Evolutionary conservation across 768 basidiomycete genomes (phyloP).

Genomic region (Lenzites betulinus): DNA sequence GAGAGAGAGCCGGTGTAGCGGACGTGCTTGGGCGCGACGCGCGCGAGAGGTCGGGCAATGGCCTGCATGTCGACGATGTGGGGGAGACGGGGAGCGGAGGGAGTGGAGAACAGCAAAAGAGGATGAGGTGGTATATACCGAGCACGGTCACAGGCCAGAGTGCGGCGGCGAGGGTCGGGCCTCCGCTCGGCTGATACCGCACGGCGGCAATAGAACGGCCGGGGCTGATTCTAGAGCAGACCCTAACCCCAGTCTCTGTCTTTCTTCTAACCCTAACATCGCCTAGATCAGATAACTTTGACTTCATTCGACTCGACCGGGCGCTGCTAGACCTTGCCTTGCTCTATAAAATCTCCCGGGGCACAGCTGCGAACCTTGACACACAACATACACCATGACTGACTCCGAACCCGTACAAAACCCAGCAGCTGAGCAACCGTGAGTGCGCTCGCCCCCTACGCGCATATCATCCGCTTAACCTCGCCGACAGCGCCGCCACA

Average conservation of each 20-base stretch:
- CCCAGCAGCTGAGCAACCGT: constrained; percentile 21
- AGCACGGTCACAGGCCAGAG: constrained; percentile 1
- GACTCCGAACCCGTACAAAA: constrained; percentile 23
- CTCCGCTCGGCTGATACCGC: constrained; percentile 13
- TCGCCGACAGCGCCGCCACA: constrained; percentile 6
- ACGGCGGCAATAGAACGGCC: constrained; percentile 22
- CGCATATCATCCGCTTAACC: background rate
- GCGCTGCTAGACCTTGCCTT: constrained; percentile 3
- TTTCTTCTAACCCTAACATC: constrained; percentile 13
- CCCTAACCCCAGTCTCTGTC: constrained; percentile 15
- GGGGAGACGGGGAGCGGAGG: constrained; percentile 26
- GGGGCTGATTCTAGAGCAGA: constrained; percentile 6
- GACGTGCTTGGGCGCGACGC: constrained; percentile 48
- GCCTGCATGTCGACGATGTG: constrained; percentile 43
- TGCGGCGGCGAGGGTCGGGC: background rate
- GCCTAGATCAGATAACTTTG: constrained; percentile 19
- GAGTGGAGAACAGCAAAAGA: constrained; percentile 26
- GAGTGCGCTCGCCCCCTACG: background rate
- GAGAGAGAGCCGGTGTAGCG: constrained; percentile 52
- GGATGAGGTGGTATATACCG: constrained; percentile 14
- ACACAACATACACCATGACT: constrained; percentile 25
- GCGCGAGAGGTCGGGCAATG: constrained; percentile 44
- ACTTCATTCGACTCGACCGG: constrained; percentile 14
- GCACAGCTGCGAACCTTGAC: background rate
- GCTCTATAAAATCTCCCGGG: constrained; percentile 16